These are phyloP conservation scores for Heritiera littoralis DNA, from an alignment of 345 rosid species.

Conservation along the genomic window DNA sequence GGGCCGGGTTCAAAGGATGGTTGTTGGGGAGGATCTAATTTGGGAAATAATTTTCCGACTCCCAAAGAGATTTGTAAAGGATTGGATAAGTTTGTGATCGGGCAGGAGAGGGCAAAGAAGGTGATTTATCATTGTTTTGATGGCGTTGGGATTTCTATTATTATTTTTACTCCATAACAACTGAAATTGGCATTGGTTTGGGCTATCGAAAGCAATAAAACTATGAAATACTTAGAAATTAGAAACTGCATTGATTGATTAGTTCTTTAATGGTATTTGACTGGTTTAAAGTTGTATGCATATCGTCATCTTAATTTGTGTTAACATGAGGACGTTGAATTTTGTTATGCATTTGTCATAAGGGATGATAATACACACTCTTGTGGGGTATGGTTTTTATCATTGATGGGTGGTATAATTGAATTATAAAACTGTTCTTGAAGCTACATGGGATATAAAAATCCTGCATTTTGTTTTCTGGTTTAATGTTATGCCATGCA, in stretches of 20 bases:
- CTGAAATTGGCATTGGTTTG: not conserved
- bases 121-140: constrained; percentile 34
- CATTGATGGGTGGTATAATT: not conserved
- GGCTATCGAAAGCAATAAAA: not conserved
- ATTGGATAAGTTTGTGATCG: constrained; percentile 92
- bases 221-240: not conserved
- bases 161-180: not conserved
- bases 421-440: not conserved
- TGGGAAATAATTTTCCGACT: constrained; percentile 85
- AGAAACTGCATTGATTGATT: not conserved
- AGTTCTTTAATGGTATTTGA: not conserved
- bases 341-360: not conserved
- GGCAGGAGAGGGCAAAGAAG: constrained; percentile 98
- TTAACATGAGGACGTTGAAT: not conserved
- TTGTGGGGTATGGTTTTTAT: not conserved
- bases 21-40: constrained; percentile 92
- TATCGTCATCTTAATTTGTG: not conserved
- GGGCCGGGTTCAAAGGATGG: constrained; percentile 66
- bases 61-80: constrained; percentile 97
- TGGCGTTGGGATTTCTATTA: constrained; percentile 12
- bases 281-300: not conserved
- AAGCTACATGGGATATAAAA: constrained; percentile 4
- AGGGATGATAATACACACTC: not conserved
- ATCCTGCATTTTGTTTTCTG: not conserved
- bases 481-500: constrained; percentile 17